Base-by-base conservation (phyloP, 1,284 basidiomycete genomes). In the Phylloporus sp. region DNA sequence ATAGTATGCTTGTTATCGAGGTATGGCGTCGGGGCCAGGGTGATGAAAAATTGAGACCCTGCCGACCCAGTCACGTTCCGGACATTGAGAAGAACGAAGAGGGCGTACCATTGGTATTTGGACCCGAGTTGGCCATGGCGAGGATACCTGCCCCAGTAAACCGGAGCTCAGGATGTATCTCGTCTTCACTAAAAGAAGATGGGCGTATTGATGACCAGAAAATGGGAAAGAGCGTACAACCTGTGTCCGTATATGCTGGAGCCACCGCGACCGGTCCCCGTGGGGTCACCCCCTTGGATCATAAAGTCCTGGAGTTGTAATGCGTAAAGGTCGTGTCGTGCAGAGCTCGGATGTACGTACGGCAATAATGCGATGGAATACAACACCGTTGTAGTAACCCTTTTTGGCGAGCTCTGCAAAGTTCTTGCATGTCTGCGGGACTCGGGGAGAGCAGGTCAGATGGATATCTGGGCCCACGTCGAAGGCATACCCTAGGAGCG, bases 91-190 rank as follows among this genome's bases (percentile, higher is more conserved):
- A 27, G 23, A 37, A 12, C 19, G 14, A 15, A 25, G 20, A 63
- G 66, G 63, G 67, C 86, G 62, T 68, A 91, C 96, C 95, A 78
- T 98, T 98, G 17, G 94, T 94, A 77, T 98, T 96, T 10, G 96
- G 95, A 1, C 96, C 96, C 47, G 94, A 92, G 80, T 98, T 98
- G 4, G 96, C 96, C 96, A 98, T 98, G 12, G 96, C 96, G 29
- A 98, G 87, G 66, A 98, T 96, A 35, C 96, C 96, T 57, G 96
- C 95, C n/a, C 96, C 96, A 4, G 95, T 96, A 82, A 98, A 98
- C 55, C 96, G 86, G 71, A 98, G 82, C 27, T 97, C n/a, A n/a
- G n/a, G n/a, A n/a, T n/a, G n/a, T n/a, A n/a, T n/a, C n/a, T n/a
- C n/a, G n/a, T n/a, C n/a, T n/a, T n/a, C n/a, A n/a, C n/a, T n/a